Evolutionary conservation across 2,329 filamentous ascomycete genomes (phyloP).

Genomic region (Neoarthrinium moseri): DNA sequence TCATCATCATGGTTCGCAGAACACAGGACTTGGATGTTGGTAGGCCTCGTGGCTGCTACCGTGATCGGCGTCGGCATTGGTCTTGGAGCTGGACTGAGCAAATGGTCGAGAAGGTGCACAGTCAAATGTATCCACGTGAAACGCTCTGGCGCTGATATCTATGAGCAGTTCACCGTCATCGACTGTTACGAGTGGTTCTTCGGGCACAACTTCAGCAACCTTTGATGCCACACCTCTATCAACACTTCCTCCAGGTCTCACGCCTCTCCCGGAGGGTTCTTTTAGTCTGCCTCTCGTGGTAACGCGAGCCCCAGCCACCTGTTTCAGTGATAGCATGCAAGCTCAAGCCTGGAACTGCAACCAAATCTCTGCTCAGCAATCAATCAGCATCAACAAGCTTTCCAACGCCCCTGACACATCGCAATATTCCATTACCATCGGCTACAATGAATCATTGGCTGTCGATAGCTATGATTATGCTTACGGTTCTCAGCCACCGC

Average conservation of each 20-base stretch:
- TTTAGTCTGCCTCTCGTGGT: conserved; percentile 55
- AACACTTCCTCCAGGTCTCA: conserved; percentile 48
- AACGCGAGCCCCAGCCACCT: conserved; percentile 49
- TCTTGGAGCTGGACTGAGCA: too few species aligned
- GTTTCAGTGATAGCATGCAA: conserved; percentile 55
- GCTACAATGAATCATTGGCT: conserved; percentile 34
- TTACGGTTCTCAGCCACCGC: conserved; percentile 55
- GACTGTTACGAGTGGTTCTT: too few species aligned
- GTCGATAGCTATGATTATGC: conserved; percentile 36
- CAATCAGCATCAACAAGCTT: conserved; percentile 37
- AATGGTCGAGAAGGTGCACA: too few species aligned
- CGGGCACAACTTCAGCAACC: too few species aligned
- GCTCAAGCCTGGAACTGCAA: conserved; percentile 64
- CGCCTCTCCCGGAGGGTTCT: conserved; percentile 51
- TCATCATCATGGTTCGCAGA: too few species aligned
- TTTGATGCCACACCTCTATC: conserved; percentile 51
- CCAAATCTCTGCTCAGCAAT: conserved; percentile 44
- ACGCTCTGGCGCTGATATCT: too few species aligned
- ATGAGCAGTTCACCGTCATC: too few species aligned
- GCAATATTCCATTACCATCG: conserved; percentile 41
- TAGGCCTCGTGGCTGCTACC: too few species aligned
- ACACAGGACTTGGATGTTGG: too few species aligned
- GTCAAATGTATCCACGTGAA: too few species aligned
- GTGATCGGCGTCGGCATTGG: too few species aligned
- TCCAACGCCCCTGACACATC: conserved; percentile 23